A percentile compares a stretch with the other conserved stretches of the same genome.
Evolutionary conservation across 768 basidiomycete genomes (phyloP).

Genomic region (Suillus spraguei): DNA sequence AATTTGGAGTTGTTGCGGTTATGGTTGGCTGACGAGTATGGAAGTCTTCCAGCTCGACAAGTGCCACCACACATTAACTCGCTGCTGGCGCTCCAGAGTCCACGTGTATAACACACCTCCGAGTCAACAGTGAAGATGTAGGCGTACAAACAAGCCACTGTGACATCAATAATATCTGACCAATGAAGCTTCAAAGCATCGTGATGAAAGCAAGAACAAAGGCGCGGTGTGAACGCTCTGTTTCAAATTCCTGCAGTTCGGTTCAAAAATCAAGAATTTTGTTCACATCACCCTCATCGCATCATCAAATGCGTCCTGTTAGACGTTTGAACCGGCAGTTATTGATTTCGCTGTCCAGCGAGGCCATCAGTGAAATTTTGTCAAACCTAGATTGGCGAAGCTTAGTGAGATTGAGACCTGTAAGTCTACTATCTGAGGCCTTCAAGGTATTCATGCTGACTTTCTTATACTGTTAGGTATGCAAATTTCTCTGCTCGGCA

Average conservation of each 20-base stretch:
- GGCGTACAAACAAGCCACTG: no score
- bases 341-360: background rate
- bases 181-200: no score
- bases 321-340: background rate
- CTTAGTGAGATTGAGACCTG: background rate
- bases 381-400: background rate
- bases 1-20: no score
- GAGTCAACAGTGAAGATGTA: no score
- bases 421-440: background rate
- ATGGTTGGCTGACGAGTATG: background rate
- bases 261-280: no score
- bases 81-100: background rate
- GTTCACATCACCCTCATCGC: background rate
- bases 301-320: background rate
- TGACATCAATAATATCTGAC: no score
- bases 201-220: no score
- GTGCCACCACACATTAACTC: background rate
- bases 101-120: background rate
- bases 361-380: background rate
- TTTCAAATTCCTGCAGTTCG: no score
- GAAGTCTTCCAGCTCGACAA: background rate
- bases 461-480: background rate
- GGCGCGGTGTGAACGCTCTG: no score
- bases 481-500: conserved; percentile 49
- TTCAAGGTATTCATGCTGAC: background rate